A percentile compares a stretch with the other conserved stretches of the same genome.
Conservation (phyloP, 2,329 filamentous ascomycete genomes). For the Trichoderma atroviride region DNA sequence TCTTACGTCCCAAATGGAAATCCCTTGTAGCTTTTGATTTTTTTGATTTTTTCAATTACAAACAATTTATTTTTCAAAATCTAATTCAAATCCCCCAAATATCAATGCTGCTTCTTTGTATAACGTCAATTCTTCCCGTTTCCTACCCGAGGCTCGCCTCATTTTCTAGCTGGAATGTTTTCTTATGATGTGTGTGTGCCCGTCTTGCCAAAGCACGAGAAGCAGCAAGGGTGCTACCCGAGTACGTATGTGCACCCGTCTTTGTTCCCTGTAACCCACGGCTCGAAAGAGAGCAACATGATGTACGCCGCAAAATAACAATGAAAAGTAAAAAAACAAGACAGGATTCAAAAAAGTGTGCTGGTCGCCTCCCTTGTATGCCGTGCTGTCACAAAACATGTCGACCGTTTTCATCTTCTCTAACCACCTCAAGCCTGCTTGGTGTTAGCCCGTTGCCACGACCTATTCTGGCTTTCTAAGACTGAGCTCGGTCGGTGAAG, state of each 20-base stretch:
- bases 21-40: not conserved
- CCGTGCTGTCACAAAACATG: constrained; percentile 8
- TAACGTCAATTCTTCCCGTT: constrained; percentile 9
- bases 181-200: constrained; percentile 9
- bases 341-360: constrained; percentile 13
- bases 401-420: constrained; percentile 1
- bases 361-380: constrained; percentile 14
- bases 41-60: not conserved
- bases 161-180: constrained; percentile 1
- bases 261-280: constrained; percentile 21
- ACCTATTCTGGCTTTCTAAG: constrained; percentile 32
- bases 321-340: constrained; percentile 15
- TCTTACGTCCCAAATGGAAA: not conserved
- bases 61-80: not conserved
- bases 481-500: constrained; percentile 43
- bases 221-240: constrained; percentile 1
- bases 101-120: constrained; percentile 15
- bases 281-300: constrained; percentile 24
- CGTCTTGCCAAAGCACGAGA: constrained; percentile 8
- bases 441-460: constrained; percentile 15
- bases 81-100: not conserved
- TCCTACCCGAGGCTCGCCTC: constrained; percentile 10
- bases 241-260: not conserved
- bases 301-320: constrained; percentile 13
- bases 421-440: constrained; percentile 23